Base-by-base conservation (phyloP, 306 rosid species). In the Fragaria nilgerrensis region DNA sequence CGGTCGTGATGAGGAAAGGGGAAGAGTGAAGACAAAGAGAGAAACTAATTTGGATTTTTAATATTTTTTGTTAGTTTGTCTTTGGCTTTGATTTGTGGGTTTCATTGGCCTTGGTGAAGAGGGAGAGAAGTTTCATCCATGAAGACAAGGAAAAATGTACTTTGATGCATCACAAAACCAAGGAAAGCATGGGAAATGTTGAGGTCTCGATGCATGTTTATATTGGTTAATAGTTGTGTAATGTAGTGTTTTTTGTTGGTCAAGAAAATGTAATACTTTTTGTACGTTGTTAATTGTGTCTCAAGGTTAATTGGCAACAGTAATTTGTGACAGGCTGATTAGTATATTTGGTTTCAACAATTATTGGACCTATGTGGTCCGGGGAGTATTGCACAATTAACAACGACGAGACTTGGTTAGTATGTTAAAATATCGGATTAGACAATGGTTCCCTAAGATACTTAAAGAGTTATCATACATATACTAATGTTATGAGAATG, bases 171-270 rank as follows among this genome's bases (percentile, higher is more conserved):
- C 58, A 80, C 73, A 76, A 67, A 83, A 82, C 86, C 86, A 80
- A 85, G 86, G 73, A 82, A 85, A 81, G 84, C 68, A 79, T 88
- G 87, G 89, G 82, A 79, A 73, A 45, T 39, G 75, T 84, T 88
- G 82, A 80, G 75, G 83, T 88, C 88, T 85, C 87, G 74, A 81
- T 84, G 85, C 49, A 77, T 48, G 68, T 66, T 50, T 59, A 68
- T 71, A 66, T 64, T 32, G 69, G 32, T 75, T 63, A 20, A 56
- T 23, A 23, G 37, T 7, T 8, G 7, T 65, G 25, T 36, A 34
- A 36, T 65, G 41, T 65, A 19, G 37, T 65, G 70, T 7, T 32
- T 19, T 64, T 64, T 19, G 23, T 34, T 65, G 47, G 70, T 65
- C 25, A 53, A 53, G 59, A 2, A 53, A 53, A 29, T 29, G 68